Conservation (phyloP, 306 rosid species). For the Senna siamea region DNA sequence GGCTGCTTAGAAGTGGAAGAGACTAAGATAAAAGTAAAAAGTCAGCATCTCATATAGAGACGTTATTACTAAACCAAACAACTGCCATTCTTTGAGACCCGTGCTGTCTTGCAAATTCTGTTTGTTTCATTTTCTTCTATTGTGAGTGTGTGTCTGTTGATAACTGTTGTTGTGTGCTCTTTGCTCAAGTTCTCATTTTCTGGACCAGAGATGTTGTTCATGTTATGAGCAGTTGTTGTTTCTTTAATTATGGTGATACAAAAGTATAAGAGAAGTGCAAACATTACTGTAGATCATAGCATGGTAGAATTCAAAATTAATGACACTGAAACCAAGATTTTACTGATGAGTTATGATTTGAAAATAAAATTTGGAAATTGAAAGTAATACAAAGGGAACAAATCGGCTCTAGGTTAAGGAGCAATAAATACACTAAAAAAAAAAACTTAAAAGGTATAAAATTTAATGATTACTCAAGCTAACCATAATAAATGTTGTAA, state of each 20-base stretch:
- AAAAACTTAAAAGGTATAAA: too few species aligned
- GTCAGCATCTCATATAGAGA: not conserved
- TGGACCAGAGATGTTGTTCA: not conserved
- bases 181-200: constrained; percentile 9
- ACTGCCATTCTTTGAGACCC: not conserved
- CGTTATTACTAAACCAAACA: not conserved
- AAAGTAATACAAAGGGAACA: not conserved
- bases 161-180: not conserved
- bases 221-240: not conserved
- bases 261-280: not conserved
- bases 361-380: not conserved
- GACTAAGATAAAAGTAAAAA: constrained; percentile 1
- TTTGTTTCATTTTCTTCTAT: constrained; percentile 23
- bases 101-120: not conserved
- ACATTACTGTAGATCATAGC: not conserved
- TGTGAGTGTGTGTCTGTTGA: too few species aligned
- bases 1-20: constrained; percentile 25
- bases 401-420: too few species aligned
- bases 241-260: not conserved
- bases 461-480: too few species aligned
- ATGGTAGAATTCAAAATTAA: constrained; percentile 9
- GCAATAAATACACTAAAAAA: too few species aligned
- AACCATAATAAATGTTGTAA: too few species aligned
- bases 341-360: not conserved
- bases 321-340: not conserved